These are phyloP conservation scores for Dipodascus geniculatus DNA, from an alignment of 805 yeast genomes.

Conservation along the genomic window DNA sequence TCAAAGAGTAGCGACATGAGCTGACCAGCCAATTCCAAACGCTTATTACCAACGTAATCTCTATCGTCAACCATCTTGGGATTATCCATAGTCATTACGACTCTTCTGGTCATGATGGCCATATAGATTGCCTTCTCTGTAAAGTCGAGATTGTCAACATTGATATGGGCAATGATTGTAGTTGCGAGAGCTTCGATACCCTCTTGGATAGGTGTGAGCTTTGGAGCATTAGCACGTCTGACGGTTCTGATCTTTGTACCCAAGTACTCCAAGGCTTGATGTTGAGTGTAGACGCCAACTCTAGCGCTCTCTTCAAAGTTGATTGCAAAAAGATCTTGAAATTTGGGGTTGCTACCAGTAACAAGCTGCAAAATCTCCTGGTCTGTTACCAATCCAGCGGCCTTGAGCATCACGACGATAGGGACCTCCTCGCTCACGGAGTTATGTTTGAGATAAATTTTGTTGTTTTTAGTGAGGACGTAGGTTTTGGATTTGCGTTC, in stretches of 20 bases:
- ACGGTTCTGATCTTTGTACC: slow-evolving; percentile 89
- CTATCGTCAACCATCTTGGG: slow-evolving; percentile 96
- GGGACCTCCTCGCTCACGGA: slow-evolving; percentile 94
- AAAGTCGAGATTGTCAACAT: slow-evolving; percentile 75
- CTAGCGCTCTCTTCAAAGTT: slow-evolving; percentile 91
- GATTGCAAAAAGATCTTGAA: slow-evolving; percentile 85
- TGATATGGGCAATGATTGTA: slow-evolving; percentile 88
- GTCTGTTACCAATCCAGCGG: slow-evolving; percentile 90
- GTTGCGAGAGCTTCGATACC: slow-evolving; percentile 89
- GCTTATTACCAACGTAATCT: slow-evolving; percentile 96
- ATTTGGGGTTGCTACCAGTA: slow-evolving; percentile 78
- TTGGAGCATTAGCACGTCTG: slow-evolving; percentile 76
- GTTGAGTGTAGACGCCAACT: slow-evolving; percentile 78
- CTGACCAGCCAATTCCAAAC: slow-evolving; percentile 95
- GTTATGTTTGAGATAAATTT: slow-evolving; percentile 85
- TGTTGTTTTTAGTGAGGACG: slow-evolving; percentile 82
- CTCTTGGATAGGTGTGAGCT: slow-evolving; percentile 72
- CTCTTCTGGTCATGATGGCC: slow-evolving; percentile 95
- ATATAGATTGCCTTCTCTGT: slow-evolving; percentile 89
- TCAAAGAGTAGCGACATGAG: slow-evolving; percentile 89
- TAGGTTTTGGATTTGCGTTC: slow-evolving; percentile 97
- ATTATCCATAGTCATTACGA: slow-evolving; percentile 87
- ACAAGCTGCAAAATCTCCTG: slow-evolving; percentile 87
- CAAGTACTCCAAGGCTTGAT: slow-evolving; percentile 82
- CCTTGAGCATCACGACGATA: slow-evolving; percentile 82